These are phyloP conservation scores for Scleroderma bovista DNA, from an alignment of 768 basidiomycete species.

Conservation along the genomic window DNA sequence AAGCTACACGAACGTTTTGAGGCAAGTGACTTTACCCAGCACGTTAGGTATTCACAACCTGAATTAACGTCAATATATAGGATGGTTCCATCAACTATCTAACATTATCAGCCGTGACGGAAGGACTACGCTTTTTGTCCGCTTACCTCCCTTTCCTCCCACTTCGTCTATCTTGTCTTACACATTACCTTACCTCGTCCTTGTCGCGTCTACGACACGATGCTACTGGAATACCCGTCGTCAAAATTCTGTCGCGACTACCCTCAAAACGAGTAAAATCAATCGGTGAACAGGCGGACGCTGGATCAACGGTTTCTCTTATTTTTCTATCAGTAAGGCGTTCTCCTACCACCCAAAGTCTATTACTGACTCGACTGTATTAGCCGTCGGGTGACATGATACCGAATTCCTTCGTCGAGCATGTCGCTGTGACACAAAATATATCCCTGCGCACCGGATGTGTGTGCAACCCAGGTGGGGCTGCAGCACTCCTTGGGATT, in stretches of 20 bases:
- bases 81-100: conserved; percentile 86
- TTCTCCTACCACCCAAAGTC: not conserved
- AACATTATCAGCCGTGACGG: conserved; percentile 69
- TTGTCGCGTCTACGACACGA: conserved; percentile 60
- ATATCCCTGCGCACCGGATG: conserved; percentile 82
- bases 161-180: conserved; percentile 63
- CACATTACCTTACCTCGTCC: conserved; percentile 53
- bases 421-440: conserved; percentile 54
- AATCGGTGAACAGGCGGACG: conserved; percentile 61
- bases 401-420: conserved; percentile 69
- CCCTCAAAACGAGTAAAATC: conserved; percentile 49
- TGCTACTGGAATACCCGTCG: conserved; percentile 50
- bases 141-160: conserved; percentile 78
- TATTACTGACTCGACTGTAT: not conserved
- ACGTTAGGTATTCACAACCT: not conserved
- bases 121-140: conserved; percentile 71
- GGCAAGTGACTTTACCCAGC: conserved; percentile 35
- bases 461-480: conserved; percentile 85
- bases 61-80: conserved; percentile 32
- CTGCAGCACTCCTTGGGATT: conserved; percentile 65
- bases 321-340: conserved; percentile 57
- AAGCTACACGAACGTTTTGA: conserved; percentile 73
- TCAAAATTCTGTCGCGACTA: conserved; percentile 60
- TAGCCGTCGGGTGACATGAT: conserved; percentile 64
- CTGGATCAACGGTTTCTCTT: conserved; percentile 58